Conservation (phyloP, 805 yeast genomes). For the Debaryomyces castellii region DNA sequence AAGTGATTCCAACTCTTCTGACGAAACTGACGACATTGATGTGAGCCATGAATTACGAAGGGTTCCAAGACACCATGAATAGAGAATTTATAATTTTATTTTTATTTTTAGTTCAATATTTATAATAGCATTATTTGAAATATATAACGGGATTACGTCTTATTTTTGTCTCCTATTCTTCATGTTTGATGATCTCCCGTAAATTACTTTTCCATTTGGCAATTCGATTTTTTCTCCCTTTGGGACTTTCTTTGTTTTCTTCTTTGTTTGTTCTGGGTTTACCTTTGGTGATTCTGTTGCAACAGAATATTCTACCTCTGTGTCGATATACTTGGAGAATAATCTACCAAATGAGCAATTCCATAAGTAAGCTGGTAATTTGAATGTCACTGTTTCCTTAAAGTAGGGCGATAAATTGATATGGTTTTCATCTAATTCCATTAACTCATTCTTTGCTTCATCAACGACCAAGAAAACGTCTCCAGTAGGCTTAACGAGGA, state of each 20-base stretch:
- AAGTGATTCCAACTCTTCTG: slow-evolving; percentile 46
- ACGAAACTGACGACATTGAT: slow-evolving; percentile 26
- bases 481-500: slow-evolving; percentile 58
- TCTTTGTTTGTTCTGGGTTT: slow-evolving; percentile 12
- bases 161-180: slow-evolving; percentile 10
- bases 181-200: slow-evolving; percentile 21
- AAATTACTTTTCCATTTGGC: slow-evolving; percentile 62
- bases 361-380: slow-evolving; percentile 44
- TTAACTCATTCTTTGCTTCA: slow-evolving; percentile 37
- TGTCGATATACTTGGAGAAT: slow-evolving; percentile 3
- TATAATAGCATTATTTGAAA: background rate
- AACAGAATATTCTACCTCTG: slow-evolving; percentile 7
- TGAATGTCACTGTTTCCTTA: slow-evolving; percentile 47
- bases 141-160: slow-evolving; percentile 1
- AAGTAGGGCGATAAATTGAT: slow-evolving; percentile 46
- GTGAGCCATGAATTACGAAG: slow-evolving; percentile 41
- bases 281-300: slow-evolving; percentile 5
- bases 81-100: background rate
- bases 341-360: slow-evolving; percentile 42
- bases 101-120: slow-evolving; percentile 1
- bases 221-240: slow-evolving; percentile 48
- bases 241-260: slow-evolving; percentile 30
- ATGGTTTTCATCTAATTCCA: slow-evolving; percentile 46
- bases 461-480: slow-evolving; percentile 50
- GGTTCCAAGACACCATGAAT: slow-evolving; percentile 35